Conservation (phyloP, 768 basidiomycete genomes). For the Amanita exitialis region DNA sequence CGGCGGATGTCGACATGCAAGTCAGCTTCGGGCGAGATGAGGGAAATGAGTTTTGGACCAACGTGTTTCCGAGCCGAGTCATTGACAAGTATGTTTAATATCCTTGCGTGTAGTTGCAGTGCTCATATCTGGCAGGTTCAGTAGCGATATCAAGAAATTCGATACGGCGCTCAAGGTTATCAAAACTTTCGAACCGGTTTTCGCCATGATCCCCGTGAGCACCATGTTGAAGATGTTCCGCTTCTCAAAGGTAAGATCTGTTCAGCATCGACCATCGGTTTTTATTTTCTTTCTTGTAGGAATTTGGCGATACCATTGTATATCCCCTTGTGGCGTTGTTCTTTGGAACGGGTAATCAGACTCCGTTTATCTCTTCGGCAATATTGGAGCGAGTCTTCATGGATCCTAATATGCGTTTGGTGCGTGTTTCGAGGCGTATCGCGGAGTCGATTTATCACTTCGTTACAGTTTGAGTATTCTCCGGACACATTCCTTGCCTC, state of each 20-base stretch:
- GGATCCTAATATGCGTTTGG: constrained; percentile 23
- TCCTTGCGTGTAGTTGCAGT: not conserved
- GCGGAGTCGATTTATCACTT: not conserved
- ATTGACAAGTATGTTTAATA: constrained; percentile 15
- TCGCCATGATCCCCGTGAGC: constrained; percentile 20
- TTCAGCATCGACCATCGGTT: not conserved
- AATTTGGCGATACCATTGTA: constrained; percentile 20
- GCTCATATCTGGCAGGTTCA: constrained; percentile 11
- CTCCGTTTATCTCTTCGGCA: constrained; percentile 22
- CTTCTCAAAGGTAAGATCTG: constrained; percentile 18
- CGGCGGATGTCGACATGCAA: constrained; percentile 21
- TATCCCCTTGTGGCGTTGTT: constrained; percentile 22
- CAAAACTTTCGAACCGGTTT: constrained; percentile 18
- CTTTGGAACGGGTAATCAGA: constrained; percentile 24
- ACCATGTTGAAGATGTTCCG: constrained; percentile 19
- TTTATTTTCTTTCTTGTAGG: constrained; percentile 7
- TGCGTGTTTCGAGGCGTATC: constrained; percentile 4
- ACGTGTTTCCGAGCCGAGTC: constrained; percentile 20
- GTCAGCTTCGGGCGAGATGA: constrained; percentile 21
- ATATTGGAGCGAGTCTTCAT: constrained; percentile 23
- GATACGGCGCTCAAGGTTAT: constrained; percentile 19
- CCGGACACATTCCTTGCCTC: constrained; percentile 19
- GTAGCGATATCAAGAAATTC: constrained; percentile 20
- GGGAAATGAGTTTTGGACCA: constrained; percentile 20
- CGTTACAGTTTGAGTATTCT: constrained; percentile 21